Evolutionary conservation across 2,329 filamentous ascomycete genomes (phyloP).

Genomic region (Xylaria polymorpha): DNA sequence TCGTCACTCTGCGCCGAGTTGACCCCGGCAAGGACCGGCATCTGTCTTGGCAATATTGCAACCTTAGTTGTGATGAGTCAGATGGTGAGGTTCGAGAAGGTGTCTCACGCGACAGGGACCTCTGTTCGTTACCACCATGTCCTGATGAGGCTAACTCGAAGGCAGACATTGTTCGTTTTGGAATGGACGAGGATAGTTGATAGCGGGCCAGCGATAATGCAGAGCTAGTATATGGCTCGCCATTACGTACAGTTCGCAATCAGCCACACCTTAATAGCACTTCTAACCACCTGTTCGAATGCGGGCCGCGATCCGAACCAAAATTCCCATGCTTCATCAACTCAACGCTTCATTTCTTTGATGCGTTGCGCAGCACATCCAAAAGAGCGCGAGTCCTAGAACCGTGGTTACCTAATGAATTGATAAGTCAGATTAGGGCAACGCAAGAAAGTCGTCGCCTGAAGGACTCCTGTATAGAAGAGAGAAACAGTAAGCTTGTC

Average conservation of each 20-base stretch:
- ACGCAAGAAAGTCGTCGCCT: slow-evolving; percentile 15
- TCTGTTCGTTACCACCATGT: not conserved
- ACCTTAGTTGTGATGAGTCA: slow-evolving; percentile 22
- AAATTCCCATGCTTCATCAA: not conserved
- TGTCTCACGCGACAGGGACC: slow-evolving; percentile 3
- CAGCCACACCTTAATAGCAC: slow-evolving; percentile 24
- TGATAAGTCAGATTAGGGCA: slow-evolving; percentile 7
- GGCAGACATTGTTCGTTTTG: not conserved
- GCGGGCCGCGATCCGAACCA: not conserved
- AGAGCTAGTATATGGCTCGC: not conserved
- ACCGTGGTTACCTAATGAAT: slow-evolving; percentile 18
- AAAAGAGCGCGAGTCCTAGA: slow-evolving; percentile 14
- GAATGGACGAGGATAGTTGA: slow-evolving; percentile 2
- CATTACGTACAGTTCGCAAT: slow-evolving; percentile 6
- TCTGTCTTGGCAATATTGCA: slow-evolving; percentile 20
- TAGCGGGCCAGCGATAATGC: slow-evolving; percentile 5
- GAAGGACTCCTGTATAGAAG: not conserved
- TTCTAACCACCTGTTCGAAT: slow-evolving; percentile 1
- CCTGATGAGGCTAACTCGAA: slow-evolving; percentile 8
- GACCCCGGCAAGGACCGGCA: slow-evolving; percentile 15
- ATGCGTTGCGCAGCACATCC: slow-evolving; percentile 6
- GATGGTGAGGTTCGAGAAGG: not conserved
- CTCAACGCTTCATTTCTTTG: slow-evolving; percentile 1
- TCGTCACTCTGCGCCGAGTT: slow-evolving; percentile 19
- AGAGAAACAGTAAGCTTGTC: slow-evolving; percentile 31